Percentiles rank a stretch among this genome's conserved stretches.
Evolutionary conservation across 2,329 filamentous ascomycete genomes (phyloP).

Genomic region (Verticillium isaacii): DNA sequence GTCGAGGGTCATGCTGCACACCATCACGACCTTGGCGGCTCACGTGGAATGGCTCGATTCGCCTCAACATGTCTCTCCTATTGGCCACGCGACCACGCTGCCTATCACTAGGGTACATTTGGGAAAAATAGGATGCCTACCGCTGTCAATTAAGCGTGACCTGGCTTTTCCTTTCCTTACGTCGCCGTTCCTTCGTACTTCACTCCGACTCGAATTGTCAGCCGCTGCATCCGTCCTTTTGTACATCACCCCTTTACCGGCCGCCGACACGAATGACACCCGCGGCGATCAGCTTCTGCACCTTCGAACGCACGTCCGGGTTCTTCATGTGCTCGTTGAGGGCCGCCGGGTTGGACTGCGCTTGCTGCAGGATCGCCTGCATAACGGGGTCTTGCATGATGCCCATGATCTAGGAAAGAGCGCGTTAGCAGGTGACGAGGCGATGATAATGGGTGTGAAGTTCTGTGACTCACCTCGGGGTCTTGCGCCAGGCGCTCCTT

Average conservation of each 20-base stretch:
- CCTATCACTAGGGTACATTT: background rate
- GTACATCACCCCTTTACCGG: conserved; percentile 19
- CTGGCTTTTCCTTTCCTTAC: background rate
- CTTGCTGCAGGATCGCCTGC: conserved; percentile 96
- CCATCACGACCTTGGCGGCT: background rate
- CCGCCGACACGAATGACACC: conserved; percentile 85
- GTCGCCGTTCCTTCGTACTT: background rate
- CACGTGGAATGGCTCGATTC: background rate
- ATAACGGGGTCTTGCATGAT: conserved; percentile 96
- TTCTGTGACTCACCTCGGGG: conserved; percentile 65
- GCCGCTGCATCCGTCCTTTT: background rate
- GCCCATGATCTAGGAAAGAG: conserved; percentile 60
- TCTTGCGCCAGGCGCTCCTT: conserved; percentile 85
- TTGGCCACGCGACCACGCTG: background rate
- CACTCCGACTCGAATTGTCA: background rate
- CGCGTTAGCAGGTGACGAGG: conserved; percentile 17
- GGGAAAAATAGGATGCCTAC: background rate
- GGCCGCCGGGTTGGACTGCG: conserved; percentile 86
- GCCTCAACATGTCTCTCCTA: background rate
- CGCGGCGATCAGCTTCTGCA: conserved; percentile 90
- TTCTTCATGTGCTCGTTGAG: conserved; percentile 98
- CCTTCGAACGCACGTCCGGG: conserved; percentile 75
- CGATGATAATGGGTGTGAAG: background rate
- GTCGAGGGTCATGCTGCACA: background rate
- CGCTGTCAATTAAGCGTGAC: background rate